Evolutionary conservation across 768 basidiomycete species (phyloP).

Genomic region (Lactarius sanguifluus): DNA sequence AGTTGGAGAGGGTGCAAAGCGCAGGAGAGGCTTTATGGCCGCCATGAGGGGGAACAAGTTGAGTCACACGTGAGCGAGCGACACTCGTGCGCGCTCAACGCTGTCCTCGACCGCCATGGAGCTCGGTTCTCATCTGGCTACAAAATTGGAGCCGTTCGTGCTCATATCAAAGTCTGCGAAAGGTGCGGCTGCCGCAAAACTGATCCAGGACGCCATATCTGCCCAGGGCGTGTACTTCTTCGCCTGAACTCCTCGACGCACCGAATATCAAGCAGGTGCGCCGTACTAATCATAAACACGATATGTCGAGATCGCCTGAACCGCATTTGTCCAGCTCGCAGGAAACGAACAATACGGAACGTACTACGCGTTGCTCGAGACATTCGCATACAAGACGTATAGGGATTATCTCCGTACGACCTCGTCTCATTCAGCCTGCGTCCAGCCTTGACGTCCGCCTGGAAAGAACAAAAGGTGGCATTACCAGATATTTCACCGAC

Average conservation of each 20-base stretch:
- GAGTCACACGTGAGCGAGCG: conserved; percentile 16
- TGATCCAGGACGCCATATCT: conserved; percentile 81
- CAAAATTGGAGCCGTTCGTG: conserved; percentile 85
- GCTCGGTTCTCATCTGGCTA: conserved; percentile 56
- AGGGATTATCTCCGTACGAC: conserved; percentile 73
- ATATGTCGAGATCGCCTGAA: neutral
- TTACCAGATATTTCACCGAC: conserved; percentile 68
- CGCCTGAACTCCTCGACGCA: conserved; percentile 79
- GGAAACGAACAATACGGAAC: conserved; percentile 62
- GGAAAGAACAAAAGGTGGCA: conserved; percentile 59
- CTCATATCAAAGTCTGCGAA: conserved; percentile 91
- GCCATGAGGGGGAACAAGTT: neutral
- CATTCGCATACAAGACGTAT: conserved; percentile 91
- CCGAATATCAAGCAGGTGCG: conserved; percentile 83
- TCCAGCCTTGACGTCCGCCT: conserved; percentile 4
- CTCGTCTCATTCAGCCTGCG: neutral
- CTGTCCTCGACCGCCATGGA: conserved; percentile 46
- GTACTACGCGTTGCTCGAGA: conserved; percentile 64
- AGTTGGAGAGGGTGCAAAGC: conserved; percentile 97
- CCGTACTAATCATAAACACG: neutral
- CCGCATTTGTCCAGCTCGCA: conserved; percentile 52
- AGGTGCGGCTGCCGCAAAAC: conserved; percentile 89
- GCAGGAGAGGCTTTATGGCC: conserved; percentile 47
- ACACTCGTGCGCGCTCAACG: neutral
- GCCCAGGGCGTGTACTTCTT: conserved; percentile 93